Percentiles rank a stretch among this genome's conserved stretches.
phyloP scores from a whole-genome alignment of 176 grass and related monocot genomes.

The Aegilops speltoides region DNA sequence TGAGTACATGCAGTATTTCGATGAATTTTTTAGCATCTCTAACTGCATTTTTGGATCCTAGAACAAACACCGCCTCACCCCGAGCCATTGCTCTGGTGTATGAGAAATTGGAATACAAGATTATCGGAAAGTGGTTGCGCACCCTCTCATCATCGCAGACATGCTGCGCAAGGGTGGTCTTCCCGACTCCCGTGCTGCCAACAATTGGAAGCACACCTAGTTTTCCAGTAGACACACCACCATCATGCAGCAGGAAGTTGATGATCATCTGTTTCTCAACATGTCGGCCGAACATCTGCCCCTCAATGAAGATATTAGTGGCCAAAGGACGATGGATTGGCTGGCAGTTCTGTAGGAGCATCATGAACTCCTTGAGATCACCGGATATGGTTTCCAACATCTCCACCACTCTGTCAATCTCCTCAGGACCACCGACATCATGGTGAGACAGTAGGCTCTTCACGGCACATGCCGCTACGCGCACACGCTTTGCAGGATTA shows the following conservation, averaged over 20 bases:
- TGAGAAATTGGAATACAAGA: background rate
- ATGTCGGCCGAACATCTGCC: too few species aligned
- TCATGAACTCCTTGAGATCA: too few species aligned
- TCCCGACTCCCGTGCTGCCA: too few species aligned
- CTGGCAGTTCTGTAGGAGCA: too few species aligned
- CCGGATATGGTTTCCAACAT: too few species aligned
- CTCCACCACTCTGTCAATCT: too few species aligned
- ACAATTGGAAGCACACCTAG: too few species aligned
- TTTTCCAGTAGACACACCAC: too few species aligned
- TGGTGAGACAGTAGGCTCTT: background rate
- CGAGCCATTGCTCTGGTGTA: background rate
- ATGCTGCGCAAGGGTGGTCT: conserved; percentile 16
- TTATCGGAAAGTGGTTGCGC: background rate
- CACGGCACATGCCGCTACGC: background rate
- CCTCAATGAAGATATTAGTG: too few species aligned
- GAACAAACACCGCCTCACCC: background rate
- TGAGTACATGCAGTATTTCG: background rate
- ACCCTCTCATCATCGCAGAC: background rate
- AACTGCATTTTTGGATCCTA: background rate
- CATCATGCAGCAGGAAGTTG: too few species aligned
- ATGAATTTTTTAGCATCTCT: background rate
- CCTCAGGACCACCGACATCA: background rate
- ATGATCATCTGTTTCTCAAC: too few species aligned
- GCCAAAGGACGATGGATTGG: too few species aligned
- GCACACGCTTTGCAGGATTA: background rate